Conservation (phyloP, 768 basidiomycete genomes). For the Cystobasidium tubakii region DNA sequence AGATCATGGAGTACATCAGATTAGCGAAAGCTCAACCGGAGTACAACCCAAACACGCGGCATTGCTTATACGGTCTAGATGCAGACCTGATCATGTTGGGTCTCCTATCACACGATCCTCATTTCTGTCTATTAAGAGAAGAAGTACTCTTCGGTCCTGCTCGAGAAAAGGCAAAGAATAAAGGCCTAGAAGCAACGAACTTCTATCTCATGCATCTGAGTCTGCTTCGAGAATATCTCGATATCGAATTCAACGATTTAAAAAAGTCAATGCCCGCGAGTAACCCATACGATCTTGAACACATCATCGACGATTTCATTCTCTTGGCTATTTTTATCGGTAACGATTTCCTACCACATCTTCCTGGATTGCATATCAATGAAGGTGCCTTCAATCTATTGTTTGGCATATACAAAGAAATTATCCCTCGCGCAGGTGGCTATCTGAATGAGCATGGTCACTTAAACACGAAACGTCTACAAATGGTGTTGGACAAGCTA, state of each 20-base stretch:
- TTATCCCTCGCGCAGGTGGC: conserved; percentile 70
- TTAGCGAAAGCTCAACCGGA: conserved; percentile 87
- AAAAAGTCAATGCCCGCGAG: conserved; percentile 48
- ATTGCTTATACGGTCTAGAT: conserved; percentile 96
- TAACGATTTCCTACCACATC: conserved; percentile 92
- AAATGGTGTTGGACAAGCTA: conserved; percentile 83
- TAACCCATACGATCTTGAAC: conserved; percentile 75
- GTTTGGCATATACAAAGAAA: conserved; percentile 91
- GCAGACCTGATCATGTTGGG: conserved; percentile 98
- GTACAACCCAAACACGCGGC: conserved; percentile 92
- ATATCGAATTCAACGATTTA: conserved; percentile 74
- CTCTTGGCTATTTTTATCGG: conserved; percentile 93
- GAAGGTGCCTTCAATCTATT: conserved; percentile 88
- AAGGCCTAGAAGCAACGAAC: conserved; percentile 67
- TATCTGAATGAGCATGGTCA: conserved; percentile 86
- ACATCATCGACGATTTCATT: conserved; percentile 96
- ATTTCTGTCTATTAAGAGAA: conserved; percentile 93
- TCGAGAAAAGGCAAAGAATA: conserved; percentile 56
- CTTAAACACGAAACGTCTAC: conserved; percentile 72
- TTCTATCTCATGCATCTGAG: conserved; percentile 94
- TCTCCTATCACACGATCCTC: conserved; percentile 91
- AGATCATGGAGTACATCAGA: conserved; percentile 99
- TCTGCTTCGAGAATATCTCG: conserved; percentile 91
- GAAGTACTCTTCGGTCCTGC: conserved; percentile 93
- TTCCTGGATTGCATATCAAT: conserved; percentile 95